Percentiles rank a stretch among this genome's conserved stretches.
Evolutionary conservation across 1,284 basidiomycete genomes (phyloP).

Genomic region (Ustilago sp.): DNA sequence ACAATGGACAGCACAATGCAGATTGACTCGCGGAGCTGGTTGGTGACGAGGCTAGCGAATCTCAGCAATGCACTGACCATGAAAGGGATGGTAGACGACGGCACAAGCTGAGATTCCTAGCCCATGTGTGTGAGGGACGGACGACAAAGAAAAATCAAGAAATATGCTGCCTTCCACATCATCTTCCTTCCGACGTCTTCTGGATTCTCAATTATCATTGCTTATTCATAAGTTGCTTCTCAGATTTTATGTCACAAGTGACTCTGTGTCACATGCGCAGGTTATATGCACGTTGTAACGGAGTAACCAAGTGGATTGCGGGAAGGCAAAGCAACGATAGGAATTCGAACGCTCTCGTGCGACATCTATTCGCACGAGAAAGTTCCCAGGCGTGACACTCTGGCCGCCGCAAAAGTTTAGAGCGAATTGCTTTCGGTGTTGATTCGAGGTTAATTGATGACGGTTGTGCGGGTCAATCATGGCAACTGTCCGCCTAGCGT

Average conservation of each 20-base stretch:
- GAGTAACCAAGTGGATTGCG: too few relatives aligned
- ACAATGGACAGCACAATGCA: neutral
- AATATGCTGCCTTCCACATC: too few relatives aligned
- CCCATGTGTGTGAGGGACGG: neutral
- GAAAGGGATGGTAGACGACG: neutral
- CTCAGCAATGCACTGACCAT: neutral
- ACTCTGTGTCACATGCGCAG: too few relatives aligned
- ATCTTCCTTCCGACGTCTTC: neutral
- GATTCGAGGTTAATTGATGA: neutral
- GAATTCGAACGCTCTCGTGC: too few relatives aligned
- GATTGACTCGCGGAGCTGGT: neutral
- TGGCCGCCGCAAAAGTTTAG: neutral
- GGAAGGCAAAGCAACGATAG: too few relatives aligned
- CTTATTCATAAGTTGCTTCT: too few relatives aligned
- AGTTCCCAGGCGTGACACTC: too few relatives aligned
- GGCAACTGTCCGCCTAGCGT: neutral
- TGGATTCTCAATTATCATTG: too few relatives aligned
- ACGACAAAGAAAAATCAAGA: neutral
- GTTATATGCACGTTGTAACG: too few relatives aligned
- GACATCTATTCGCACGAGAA: too few relatives aligned
- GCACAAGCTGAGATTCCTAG: neutral
- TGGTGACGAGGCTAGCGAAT: neutral
- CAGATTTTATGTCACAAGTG: too few relatives aligned
- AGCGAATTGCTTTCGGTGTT: neutral
- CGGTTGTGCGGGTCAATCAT: conserved; percentile 3